Evolutionary conservation across 768 basidiomycete species (phyloP), one percentile per base, ranked within the genome.

Genomic region (Suillus decipiens): DNA sequence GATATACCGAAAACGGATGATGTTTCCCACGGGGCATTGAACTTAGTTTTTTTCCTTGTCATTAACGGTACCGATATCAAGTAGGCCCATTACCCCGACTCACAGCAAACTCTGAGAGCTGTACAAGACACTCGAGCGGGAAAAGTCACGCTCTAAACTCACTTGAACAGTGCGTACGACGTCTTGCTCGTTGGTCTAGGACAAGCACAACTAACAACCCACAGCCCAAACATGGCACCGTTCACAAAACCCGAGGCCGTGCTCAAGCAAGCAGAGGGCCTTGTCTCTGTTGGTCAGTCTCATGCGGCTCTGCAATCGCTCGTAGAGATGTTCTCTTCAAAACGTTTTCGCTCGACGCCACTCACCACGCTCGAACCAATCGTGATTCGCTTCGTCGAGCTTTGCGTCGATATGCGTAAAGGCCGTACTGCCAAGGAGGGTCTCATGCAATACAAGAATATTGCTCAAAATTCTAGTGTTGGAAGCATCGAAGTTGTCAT

Each of bases 401-500:
- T 99, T 55, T 99, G 95, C 73, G 95, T 98, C 64, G 90, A 94
- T 65, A 89, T 97, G 84, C 87, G 94, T 68, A 95, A 96, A 76
- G 95, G 95, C 1, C 85, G 94, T 33, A 89, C 92, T 33, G 96
- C 95, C 28, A 95, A 96, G 76, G 95, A 96, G 72, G 96, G 94
- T 28, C 86, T 99, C 55, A 93, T 96, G 88, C 90, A 94, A 73
- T 97, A 93, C 86, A 98, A 97, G 81, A 98, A 98, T 75, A 95
- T 97, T 69, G 95, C 95, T 0, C 96, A 99, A 72, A 95, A 96
- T 69, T 88, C 89, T 24, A 93, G 86, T 74, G 94, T 98, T 47
- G 86, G 85, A 56, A 93, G 91, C 65, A 96, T 99, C 73, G 96
- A 99, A 75, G 81, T 84, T 54, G 95, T 98, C 71, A 90, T 99